phyloP scores from a whole-genome alignment of 208 protist species.

The Leishmania turanica region DNA sequence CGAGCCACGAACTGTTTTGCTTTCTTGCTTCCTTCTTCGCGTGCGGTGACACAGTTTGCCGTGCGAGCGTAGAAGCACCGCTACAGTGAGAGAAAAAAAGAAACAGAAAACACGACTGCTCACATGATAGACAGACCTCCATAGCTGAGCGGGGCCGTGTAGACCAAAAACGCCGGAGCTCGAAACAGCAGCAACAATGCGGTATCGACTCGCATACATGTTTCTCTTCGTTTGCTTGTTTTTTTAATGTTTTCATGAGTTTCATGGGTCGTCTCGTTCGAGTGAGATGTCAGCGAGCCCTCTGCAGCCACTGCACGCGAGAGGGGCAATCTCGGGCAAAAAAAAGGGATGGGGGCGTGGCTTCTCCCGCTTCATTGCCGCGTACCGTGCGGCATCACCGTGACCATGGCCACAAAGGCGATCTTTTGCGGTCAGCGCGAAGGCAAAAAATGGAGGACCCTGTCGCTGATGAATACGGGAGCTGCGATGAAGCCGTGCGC shows the following conservation, averaged over 20 bases:
- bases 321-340: slow-evolving; percentile 45
- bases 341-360: slow-evolving; percentile 78
- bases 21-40: neutral
- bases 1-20: neutral
- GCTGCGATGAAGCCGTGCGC: slow-evolving; percentile 51
- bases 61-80: neutral
- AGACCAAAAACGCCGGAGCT: neutral
- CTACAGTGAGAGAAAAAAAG: neutral
- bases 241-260: neutral
- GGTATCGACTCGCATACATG: neutral
- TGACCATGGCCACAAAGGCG: slow-evolving; percentile 50
- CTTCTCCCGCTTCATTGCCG: slow-evolving; percentile 74
- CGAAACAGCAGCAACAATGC: neutral
- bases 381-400: slow-evolving; percentile 71
- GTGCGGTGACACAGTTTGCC: neutral
- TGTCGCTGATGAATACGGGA: slow-evolving; percentile 48
- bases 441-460: slow-evolving; percentile 66
- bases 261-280: neutral
- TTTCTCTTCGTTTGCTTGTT: neutral
- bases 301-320: slow-evolving; percentile 19
- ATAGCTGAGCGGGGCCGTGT: neutral
- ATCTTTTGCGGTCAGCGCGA: slow-evolving; percentile 49
- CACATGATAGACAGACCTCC: neutral
- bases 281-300: neutral
- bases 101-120: too few species aligned